A percentile compares a stretch with the other conserved stretches of the same genome.
These are phyloP conservation scores for Paraphaeosphaeria sporulosa DNA, from an alignment of 2,329 filamentous ascomycete genomes.

Conservation along the genomic window DNA sequence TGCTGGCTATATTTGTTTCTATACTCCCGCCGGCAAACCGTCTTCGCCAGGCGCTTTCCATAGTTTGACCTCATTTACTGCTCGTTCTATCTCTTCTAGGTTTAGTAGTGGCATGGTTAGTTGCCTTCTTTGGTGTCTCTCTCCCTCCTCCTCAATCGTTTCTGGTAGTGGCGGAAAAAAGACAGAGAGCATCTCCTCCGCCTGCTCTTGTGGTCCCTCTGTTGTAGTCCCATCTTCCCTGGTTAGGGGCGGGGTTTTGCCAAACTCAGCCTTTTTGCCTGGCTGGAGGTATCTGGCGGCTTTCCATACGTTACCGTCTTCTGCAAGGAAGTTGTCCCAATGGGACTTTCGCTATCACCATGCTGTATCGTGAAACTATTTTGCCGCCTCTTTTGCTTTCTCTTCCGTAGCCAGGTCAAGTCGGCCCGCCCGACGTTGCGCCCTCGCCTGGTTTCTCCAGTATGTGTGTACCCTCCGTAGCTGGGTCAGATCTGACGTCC, in stretches of 20 bases:
- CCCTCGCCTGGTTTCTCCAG: slow-evolving; percentile 5
- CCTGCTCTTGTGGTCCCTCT: background rate
- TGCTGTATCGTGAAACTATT: no score
- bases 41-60: no score
- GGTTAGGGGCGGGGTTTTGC: background rate
- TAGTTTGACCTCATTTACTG: no score
- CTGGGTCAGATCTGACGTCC: slow-evolving; percentile 5
- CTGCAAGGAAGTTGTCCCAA: background rate
- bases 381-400: no score
- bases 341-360: no score
- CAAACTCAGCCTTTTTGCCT: background rate
- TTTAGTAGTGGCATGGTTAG: background rate
- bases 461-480: slow-evolving; percentile 8
- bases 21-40: no score
- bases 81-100: no score
- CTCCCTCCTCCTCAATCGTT: background rate
- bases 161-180: background rate
- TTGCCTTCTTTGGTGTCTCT: background rate
- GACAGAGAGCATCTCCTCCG: background rate
- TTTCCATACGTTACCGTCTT: background rate
- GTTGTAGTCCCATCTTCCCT: background rate
- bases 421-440: background rate
- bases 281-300: background rate
- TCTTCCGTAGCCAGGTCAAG: background rate
- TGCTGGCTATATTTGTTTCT: no score